phyloP scores from a whole-genome alignment of 495 filamentous ascomycete genomes.

The Clavariopsis aquatica region DNA sequence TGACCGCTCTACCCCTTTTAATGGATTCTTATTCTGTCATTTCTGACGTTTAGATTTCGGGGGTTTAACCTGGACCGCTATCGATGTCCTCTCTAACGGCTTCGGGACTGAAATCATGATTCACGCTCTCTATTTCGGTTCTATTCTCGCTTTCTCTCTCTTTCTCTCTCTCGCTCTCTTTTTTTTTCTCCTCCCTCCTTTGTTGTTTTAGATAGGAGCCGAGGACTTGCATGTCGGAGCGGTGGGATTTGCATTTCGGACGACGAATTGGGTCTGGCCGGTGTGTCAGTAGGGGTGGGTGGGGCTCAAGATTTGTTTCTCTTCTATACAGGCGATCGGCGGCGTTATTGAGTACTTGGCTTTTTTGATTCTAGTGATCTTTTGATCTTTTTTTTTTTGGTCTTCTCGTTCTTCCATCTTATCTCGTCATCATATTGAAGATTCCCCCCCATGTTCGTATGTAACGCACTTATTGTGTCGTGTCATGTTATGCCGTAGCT shows the following conservation, averaged over 20 bases:
- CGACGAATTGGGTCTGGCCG: neutral
- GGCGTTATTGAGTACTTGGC: neutral
- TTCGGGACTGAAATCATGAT: neutral
- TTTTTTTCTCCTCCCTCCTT: neutral
- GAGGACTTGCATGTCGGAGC: slow-evolving; percentile 17
- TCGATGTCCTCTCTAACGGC: neutral
- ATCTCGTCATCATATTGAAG: neutral
- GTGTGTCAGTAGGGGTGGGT: neutral
- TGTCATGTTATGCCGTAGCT: neutral
- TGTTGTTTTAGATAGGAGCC: slow-evolving; percentile 19
- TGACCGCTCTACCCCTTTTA: neutral
- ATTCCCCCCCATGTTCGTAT: neutral
- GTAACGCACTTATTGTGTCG: neutral
- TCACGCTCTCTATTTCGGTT: too few relatives aligned
- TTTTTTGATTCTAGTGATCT: neutral
- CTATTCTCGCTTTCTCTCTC: too few relatives aligned
- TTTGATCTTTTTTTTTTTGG: neutral
- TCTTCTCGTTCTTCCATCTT: neutral
- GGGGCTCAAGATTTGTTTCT: neutral
- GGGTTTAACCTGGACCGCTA: neutral
- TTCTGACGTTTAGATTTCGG: neutral
- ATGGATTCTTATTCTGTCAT: neutral
- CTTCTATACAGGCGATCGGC: neutral
- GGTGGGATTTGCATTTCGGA: neutral
- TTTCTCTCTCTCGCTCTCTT: neutral